phyloP scores from a whole-genome alignment of 371 early-diverging fungal species.

The Mortierella sp. region DNA sequence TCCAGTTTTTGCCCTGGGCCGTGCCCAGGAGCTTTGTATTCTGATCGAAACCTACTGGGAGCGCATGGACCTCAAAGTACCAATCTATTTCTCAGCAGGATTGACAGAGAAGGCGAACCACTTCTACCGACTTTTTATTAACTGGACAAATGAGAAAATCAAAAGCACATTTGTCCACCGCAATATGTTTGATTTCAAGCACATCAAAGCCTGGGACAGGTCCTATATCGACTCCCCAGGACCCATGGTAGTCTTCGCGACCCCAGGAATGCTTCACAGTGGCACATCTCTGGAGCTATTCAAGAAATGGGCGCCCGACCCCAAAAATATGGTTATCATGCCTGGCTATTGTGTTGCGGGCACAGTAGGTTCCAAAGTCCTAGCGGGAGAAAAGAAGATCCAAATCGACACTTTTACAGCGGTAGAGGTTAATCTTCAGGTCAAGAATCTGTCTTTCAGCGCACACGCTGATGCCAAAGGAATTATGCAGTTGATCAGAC shows the following conservation, averaged over 20 bases:
- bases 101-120: conserved; percentile 94
- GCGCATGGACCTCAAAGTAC: conserved; percentile 87
- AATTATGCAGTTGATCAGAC: conserved; percentile 96
- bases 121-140: conserved; percentile 93
- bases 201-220: conserved; percentile 88
- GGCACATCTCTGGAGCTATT: conserved; percentile 90
- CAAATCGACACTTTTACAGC: conserved; percentile 82
- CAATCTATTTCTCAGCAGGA: conserved; percentile 96
- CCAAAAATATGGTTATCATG: conserved; percentile 94
- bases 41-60: conserved; percentile 97
- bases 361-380: conserved; percentile 95
- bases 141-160: conserved; percentile 97
- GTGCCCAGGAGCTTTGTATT: conserved; percentile 97
- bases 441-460: conserved; percentile 97
- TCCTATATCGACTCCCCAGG: conserved; percentile 76
- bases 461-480: conserved; percentile 99
- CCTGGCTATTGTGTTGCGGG: conserved; percentile 96
- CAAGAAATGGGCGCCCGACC: conserved; percentile 90
- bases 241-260: conserved; percentile 96
- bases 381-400: conserved; percentile 89
- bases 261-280: conserved; percentile 94
- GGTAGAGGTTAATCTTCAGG: conserved; percentile 91
- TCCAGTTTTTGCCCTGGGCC: conserved; percentile 96
- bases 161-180: conserved; percentile 86
- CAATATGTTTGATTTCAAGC: conserved; percentile 96